Evolutionary conservation across 345 rosid species (phyloP).

Genomic region (Rhodamnia argentea): DNA sequence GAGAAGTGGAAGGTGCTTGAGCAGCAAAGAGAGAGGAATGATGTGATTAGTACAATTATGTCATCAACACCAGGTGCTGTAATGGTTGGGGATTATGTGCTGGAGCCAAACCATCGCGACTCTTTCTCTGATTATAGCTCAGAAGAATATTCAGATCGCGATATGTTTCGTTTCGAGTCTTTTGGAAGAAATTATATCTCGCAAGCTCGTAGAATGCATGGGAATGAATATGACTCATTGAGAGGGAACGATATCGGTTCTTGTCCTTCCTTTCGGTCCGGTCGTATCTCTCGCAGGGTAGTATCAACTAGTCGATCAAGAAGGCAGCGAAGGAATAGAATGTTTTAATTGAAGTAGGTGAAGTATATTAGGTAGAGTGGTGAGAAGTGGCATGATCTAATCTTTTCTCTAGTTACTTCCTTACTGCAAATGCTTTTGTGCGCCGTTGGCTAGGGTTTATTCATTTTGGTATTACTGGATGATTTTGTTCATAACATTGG

Average conservation of each 20-base stretch:
- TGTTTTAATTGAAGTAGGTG: conserved; percentile 23
- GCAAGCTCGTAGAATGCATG: conserved; percentile 11
- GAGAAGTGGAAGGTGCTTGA: conserved; percentile 76
- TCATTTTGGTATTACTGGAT: background rate
- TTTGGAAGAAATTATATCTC: conserved; percentile 18
- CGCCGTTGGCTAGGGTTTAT: background rate
- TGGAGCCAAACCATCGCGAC: conserved; percentile 46
- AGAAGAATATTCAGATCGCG: conserved; percentile 44
- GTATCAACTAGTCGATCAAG: conserved; percentile 19
- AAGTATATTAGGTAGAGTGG: background rate
- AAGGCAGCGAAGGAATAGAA: conserved; percentile 36
- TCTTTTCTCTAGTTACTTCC: background rate
- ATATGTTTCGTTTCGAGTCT: conserved; percentile 25
- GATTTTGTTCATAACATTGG: background rate
- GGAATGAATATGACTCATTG: conserved; percentile 24
- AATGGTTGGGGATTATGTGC: conserved; percentile 83
- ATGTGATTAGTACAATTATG: conserved; percentile 66
- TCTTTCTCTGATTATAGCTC: conserved; percentile 38
- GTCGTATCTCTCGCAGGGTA: conserved; percentile 20
- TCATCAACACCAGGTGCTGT: conserved; percentile 74
- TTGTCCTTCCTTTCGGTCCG: conserved; percentile 23
- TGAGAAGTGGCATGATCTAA: background rate
- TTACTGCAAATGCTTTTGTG: background rate
- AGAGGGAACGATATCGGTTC: conserved; percentile 28
- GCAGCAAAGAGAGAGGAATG: conserved; percentile 51